Evolutionary conservation across 2,329 filamentous ascomycete species (phyloP).

Genomic region (Penicillium sp.): DNA sequence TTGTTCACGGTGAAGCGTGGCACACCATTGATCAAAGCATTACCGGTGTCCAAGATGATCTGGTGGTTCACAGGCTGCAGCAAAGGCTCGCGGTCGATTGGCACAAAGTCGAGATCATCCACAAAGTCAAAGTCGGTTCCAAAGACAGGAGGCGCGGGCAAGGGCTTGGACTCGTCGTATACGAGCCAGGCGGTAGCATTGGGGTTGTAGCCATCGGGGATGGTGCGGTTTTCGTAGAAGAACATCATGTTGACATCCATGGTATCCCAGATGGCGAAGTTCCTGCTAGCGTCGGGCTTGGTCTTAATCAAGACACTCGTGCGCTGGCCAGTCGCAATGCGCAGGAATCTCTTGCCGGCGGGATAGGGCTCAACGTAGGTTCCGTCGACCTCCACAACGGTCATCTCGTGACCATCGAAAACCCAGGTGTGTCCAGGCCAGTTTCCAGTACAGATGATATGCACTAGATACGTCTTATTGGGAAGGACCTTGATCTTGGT

Average conservation of each 20-base stretch:
- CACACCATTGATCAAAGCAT: slow-evolving; percentile 66
- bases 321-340: slow-evolving; percentile 65
- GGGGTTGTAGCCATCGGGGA: slow-evolving; percentile 63
- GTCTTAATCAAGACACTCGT: slow-evolving; percentile 55
- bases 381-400: slow-evolving; percentile 39
- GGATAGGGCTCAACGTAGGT: slow-evolving; percentile 31
- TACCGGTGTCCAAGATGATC: slow-evolving; percentile 47
- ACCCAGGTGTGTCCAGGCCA: slow-evolving; percentile 55
- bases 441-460: slow-evolving; percentile 68
- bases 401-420: slow-evolving; percentile 44
- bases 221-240: slow-evolving; percentile 27
- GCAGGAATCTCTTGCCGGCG: slow-evolving; percentile 58
- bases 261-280: slow-evolving; percentile 64
- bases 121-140: slow-evolving; percentile 58
- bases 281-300: slow-evolving; percentile 56
- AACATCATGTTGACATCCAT: slow-evolving; percentile 61
- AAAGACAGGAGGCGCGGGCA: slow-evolving; percentile 51
- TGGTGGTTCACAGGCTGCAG: slow-evolving; percentile 31
- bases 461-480: slow-evolving; percentile 68
- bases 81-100: slow-evolving; percentile 23
- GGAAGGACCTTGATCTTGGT: slow-evolving; percentile 59
- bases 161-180: slow-evolving; percentile 49
- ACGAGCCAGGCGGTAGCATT: slow-evolving; percentile 51
- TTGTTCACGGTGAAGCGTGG: slow-evolving; percentile 65
- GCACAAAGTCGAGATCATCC: slow-evolving; percentile 56